Conservation (phyloP, 352 stramenopile species). For the Salisapilia sapeloensis region DNA sequence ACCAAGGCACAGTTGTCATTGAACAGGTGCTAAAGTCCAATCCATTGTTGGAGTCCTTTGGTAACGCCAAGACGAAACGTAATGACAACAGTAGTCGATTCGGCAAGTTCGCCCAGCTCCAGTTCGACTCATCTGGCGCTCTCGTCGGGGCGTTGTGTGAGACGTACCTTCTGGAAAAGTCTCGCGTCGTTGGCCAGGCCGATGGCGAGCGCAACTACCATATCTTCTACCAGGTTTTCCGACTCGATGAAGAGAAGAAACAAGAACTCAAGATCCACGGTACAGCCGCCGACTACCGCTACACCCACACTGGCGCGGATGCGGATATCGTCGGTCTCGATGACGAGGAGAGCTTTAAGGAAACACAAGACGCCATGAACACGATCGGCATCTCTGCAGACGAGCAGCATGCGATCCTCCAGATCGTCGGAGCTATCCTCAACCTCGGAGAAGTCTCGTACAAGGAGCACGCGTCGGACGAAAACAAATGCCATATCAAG, state of each 20-base stretch:
- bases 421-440: conserved; percentile 91
- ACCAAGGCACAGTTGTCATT: conserved; percentile 53
- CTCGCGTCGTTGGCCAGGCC: conserved; percentile 82
- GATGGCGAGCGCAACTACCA: conserved; percentile 94
- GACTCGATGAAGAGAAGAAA: conserved; percentile 20
- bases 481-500: conserved; percentile 35
- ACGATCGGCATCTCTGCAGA: conserved; percentile 83
- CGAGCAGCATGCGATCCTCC: conserved; percentile 84
- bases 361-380: conserved; percentile 81
- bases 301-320: conserved; percentile 40
- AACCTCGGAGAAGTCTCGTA: conserved; percentile 95
- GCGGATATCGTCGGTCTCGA: conserved; percentile 45
- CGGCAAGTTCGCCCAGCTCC: conserved; percentile 66
- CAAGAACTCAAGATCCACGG: conserved; percentile 37
- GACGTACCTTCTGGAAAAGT: conserved; percentile 96
- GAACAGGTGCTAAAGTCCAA: conserved; percentile 68
- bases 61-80: conserved; percentile 69
- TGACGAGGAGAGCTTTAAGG: conserved; percentile 44
- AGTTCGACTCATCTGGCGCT: conserved; percentile 42
- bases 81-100: conserved; percentile 76
- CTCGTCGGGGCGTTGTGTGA: conserved; percentile 52
- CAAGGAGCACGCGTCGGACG: conserved; percentile 23
- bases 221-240: conserved; percentile 94
- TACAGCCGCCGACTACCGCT: conserved; percentile 51
- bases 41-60: conserved; percentile 56